Evolutionary conservation across 225 moss, liverwort and hornwort genomes (phyloP), one percentile per base, ranked within the genome.

Genomic region (Takakia lepidozioides): DNA sequence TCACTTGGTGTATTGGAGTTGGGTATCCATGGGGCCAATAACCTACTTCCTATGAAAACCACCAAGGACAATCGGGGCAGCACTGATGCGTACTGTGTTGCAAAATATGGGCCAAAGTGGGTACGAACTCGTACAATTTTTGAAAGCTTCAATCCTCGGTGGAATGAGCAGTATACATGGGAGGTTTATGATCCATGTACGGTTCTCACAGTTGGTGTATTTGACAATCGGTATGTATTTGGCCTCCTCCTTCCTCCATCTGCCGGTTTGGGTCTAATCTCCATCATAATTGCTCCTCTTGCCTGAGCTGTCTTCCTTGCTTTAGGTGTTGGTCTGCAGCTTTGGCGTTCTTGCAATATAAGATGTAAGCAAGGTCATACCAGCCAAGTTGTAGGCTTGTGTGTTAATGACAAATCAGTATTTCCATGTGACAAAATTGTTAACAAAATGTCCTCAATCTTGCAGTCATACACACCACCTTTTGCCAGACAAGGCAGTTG

Each of bases 151-250:
- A 87, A 64, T 29, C 98, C 98, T 1, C 85, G 87, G 3, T 98
- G 91, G 91, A 91, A 98, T 37, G 98, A 98, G 61, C 98, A 98
- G 74, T 98, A 91, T 15, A 91, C 91, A 0, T 98, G 98, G 98
- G 98, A 98, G 51, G 87, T 91, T 9, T 67, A 98, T 10, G 98
- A 98, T 47, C 91, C 98, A 1, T 91, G 87, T 38, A 98, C 98
- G 3, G 98, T 98, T 0, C 61, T 98, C 2, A 98, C 98, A 1
- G 81, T 98, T 0, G 85, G 91, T 11, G 98, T 98, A 8, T 98
- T 87, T 1, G 98, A 98, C 23, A 91, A 98, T 34, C 65, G 91
- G 98, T 91, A 79, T 27, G 54, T 3, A 0, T 20, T 17, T 8
- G 16, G 1, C 19, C n/a, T n/a, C n/a, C n/a, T n/a, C n/a, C n/a